Percentiles rank a stretch among this genome's conserved stretches.
Conservation (phyloP, 148 eudicot genomes). For the Oxyria digyna region DNA sequence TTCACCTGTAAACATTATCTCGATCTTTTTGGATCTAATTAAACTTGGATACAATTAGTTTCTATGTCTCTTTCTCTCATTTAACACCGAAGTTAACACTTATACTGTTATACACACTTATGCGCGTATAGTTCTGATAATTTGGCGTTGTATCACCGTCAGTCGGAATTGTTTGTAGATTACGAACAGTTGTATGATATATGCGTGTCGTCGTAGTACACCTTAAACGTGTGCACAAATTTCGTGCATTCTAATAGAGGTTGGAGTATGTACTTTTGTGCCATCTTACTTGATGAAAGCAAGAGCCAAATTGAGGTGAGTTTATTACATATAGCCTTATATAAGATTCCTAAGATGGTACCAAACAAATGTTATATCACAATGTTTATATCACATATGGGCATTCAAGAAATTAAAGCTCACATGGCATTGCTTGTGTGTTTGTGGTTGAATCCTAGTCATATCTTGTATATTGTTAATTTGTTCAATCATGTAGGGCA, state of each 20-base stretch:
- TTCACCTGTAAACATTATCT: background rate
- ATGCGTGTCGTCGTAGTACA: no score
- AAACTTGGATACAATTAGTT: background rate
- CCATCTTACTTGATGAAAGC: background rate
- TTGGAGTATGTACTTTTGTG: background rate
- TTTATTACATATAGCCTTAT: background rate
- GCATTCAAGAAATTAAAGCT: background rate
- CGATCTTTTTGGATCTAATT: background rate
- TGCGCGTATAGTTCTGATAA: no score
- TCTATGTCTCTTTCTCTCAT: background rate
- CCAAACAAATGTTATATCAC: background rate
- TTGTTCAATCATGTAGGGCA: background rate
- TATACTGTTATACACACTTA: no score
- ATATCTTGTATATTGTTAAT: background rate
- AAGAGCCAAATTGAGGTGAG: background rate
- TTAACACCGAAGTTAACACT: no score
- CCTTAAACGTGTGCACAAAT: no score
- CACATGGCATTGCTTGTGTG: conserved; percentile 1
- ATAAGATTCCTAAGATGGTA: background rate
- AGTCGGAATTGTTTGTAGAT: no score
- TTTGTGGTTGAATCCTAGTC: background rate
- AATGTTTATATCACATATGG: background rate
- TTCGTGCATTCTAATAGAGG: no score
- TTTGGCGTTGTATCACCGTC: no score
- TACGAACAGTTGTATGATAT: no score